phyloP scores from a whole-genome alignment of 768 basidiomycete species.

The Pleurotus tuber-regium region DNA sequence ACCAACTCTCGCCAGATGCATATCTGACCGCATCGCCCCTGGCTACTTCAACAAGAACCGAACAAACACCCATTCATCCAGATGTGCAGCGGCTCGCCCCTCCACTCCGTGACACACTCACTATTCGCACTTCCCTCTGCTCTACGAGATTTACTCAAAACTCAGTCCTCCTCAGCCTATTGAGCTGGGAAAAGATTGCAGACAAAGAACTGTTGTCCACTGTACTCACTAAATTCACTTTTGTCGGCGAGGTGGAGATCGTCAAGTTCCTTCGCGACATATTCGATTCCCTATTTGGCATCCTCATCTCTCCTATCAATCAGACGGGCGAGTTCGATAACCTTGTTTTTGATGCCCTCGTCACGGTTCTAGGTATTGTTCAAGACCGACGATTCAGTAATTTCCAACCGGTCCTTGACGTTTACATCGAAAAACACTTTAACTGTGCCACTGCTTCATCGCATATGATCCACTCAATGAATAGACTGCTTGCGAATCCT shows the following conservation, averaged over 20 bases:
- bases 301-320: conserved; percentile 75
- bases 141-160: conserved; percentile 94
- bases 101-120: conserved; percentile 73
- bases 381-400: conserved; percentile 94
- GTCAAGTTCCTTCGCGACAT: conserved; percentile 90
- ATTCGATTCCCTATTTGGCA: conserved; percentile 90
- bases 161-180: conserved; percentile 71
- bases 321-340: conserved; percentile 77
- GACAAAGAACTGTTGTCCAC: conserved; percentile 66
- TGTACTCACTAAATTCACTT: conserved; percentile 81
- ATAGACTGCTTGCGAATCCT: conserved; percentile 72
- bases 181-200: conserved; percentile 75
- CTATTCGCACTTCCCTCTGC: conserved; percentile 85
- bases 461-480: conserved; percentile 87
- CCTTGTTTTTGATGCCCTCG: conserved; percentile 86
- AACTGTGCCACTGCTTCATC: conserved; percentile 75
- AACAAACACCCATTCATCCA: conserved; percentile 53
- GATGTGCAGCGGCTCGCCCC: conserved; percentile 66
- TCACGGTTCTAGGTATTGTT: conserved; percentile 88
- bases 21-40: conserved; percentile 74
- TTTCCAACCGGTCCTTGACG: conserved; percentile 90
- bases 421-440: conserved; percentile 92
- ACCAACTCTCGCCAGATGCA: conserved; percentile 56
- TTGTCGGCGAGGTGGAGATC: conserved; percentile 92
- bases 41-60: conserved; percentile 51